Conservation (phyloP, 176 grass and related monocot genomes). For the Oryza coarctata region DNA sequence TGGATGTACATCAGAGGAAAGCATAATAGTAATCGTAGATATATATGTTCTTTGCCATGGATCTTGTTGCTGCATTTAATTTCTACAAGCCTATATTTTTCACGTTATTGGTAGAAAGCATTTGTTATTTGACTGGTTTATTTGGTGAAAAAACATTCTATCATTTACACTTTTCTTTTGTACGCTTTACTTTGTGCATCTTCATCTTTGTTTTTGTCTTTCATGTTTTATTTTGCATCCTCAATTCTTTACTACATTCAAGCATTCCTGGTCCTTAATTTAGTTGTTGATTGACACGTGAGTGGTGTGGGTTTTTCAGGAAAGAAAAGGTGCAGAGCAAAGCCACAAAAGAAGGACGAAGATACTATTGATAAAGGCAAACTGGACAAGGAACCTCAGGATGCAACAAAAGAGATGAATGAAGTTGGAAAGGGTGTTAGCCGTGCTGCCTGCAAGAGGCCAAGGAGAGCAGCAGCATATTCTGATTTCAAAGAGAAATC, state of each 20-base stretch:
- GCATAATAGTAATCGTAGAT: neutral
- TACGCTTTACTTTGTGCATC: neutral
- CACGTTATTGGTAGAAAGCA: conserved; percentile 19
- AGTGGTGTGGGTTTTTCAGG: conserved; percentile 47
- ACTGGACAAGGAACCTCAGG: conserved; percentile 23
- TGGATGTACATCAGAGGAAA: neutral
- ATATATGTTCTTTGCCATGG: neutral
- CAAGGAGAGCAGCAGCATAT: conserved; percentile 75
- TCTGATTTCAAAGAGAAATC: conserved; percentile 85
- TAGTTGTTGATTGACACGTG: conserved; percentile 23
- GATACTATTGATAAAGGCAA: conserved; percentile 41
- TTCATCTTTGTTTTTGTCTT: conserved; percentile 8
- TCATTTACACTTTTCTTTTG: conserved; percentile 15
- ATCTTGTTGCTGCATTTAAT: conserved; percentile 1
- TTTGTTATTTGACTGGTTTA: neutral
- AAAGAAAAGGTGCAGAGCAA: conserved; percentile 64
- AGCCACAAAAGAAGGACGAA: conserved; percentile 54
- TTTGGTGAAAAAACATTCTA: conserved; percentile 22
- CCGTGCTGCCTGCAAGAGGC: conserved; percentile 45
- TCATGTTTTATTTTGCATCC: conserved; percentile 14
- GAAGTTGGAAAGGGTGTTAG: conserved; percentile 43
- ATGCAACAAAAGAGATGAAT: conserved; percentile 21
- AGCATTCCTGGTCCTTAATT: neutral
- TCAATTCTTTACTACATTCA: neutral
- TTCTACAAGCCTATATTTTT: neutral